phyloP scores from a whole-genome alignment of 2,329 filamentous ascomycete genomes.

The Laburnicola sp. region DNA sequence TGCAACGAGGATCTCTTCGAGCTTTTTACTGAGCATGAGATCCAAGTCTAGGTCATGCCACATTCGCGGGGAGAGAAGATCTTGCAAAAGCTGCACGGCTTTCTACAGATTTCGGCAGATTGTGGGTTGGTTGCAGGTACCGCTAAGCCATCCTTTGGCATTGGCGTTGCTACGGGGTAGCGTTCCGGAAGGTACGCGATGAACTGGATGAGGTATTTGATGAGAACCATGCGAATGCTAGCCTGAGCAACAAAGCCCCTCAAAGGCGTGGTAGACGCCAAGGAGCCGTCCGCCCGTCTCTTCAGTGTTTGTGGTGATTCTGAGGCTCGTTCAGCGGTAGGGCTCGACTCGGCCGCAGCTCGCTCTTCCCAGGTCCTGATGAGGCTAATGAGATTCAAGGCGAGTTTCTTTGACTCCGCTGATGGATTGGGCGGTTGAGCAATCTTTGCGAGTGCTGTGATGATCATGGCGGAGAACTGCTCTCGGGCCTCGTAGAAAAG shows the following conservation, averaged over 20 bases:
- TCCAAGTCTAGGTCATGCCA: constrained; percentile 94
- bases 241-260: constrained; percentile 49
- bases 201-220: constrained; percentile 95
- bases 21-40: constrained; percentile 79
- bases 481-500: constrained; percentile 95
- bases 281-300: constrained; percentile 71
- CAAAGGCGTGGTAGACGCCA: constrained; percentile 56
- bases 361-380: constrained; percentile 93
- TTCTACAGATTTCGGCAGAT: constrained; percentile 80
- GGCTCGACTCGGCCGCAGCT: constrained; percentile 63
- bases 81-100: constrained; percentile 77
- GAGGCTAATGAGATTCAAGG: constrained; percentile 84
- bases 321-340: constrained; percentile 52
- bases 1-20: constrained; percentile 79
- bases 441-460: constrained; percentile 85
- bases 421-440: constrained; percentile 81
- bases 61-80: constrained; percentile 81
- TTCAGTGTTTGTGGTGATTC: constrained; percentile 73
- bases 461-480: constrained; percentile 85
- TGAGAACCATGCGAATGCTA: constrained; percentile 72
- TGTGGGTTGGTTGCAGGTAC: constrained; percentile 47
- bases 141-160: constrained; percentile 48
- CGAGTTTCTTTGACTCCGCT: constrained; percentile 88
- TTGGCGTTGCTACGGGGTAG: constrained; percentile 64
- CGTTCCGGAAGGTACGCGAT: constrained; percentile 88